These are phyloP conservation scores for cucumber (Cucumis sativus) DNA, from an alignment of 306 rosid genomes.

Conservation along the genomic window Cucumber_9930_V3 NC_026656.2:9176001-9176500, in stretches of 20 bases:
- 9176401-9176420: not conserved
- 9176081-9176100: not conserved
- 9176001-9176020: not conserved
- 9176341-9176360: not conserved
- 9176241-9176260: not conserved
- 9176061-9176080: not conserved
- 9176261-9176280: not conserved
- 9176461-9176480: not conserved
- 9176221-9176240: not conserved
- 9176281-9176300: not conserved
- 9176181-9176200: not conserved
- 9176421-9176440: too few relatives aligned
- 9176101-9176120: not conserved
- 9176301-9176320: not conserved
- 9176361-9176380: not conserved
- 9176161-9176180: not conserved
- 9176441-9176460: not conserved
- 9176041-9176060: not conserved
- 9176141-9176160: not conserved
- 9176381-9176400: not conserved
- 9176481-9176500: not conserved
- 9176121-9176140: not conserved
- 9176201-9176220: not conserved
- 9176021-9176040: not conserved
- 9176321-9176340: not conserved